These are phyloP conservation scores for Metarhizium guizhouense DNA, from an alignment of 2,329 filamentous ascomycete genomes.

Conservation along the genomic window DNA sequence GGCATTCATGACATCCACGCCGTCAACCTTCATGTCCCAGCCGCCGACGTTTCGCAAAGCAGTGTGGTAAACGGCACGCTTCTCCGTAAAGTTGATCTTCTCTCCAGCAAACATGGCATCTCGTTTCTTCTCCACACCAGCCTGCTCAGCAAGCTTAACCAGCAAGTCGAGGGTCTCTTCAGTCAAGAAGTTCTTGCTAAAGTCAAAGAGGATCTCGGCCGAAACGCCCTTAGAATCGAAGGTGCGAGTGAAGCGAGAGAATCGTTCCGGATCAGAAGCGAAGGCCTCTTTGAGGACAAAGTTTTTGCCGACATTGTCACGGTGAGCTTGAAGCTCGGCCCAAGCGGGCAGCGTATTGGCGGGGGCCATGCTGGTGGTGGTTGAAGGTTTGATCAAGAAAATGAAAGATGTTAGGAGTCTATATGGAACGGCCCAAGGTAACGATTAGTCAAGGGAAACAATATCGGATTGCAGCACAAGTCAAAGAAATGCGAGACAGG, in stretches of 20 bases:
- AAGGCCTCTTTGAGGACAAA: conserved; percentile 94
- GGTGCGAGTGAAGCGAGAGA: conserved; percentile 80
- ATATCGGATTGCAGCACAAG: too few species aligned
- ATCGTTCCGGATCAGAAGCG: conserved; percentile 76
- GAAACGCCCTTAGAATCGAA: conserved; percentile 77
- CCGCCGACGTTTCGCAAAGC: conserved; percentile 86
- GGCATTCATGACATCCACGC: conserved; percentile 83
- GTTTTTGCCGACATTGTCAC: conserved; percentile 74
- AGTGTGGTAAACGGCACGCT: conserved; percentile 90
- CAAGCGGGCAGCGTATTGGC: conserved; percentile 80
- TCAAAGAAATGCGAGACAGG: too few species aligned
- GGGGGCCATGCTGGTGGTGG: conserved; percentile 55
- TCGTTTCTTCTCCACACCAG: conserved; percentile 82
- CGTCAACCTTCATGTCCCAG: conserved; percentile 76
- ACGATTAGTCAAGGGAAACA: not conserved
- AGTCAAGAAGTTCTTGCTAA: conserved; percentile 96
- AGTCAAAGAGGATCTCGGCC: conserved; percentile 91
- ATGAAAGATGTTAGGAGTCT: not conserved
- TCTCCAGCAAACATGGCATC: conserved; percentile 97
- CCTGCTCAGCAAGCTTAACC: conserved; percentile 84
- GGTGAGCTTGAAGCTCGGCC: conserved; percentile 85
- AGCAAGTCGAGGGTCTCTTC: conserved; percentile 85
- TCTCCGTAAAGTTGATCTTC: conserved; percentile 99
- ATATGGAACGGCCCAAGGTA: not conserved
- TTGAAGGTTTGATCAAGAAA: not conserved